These are phyloP conservation scores for Boletus nobilissimus DNA, from an alignment of 1,284 basidiomycete genomes.

Conservation along the genomic window DNA sequence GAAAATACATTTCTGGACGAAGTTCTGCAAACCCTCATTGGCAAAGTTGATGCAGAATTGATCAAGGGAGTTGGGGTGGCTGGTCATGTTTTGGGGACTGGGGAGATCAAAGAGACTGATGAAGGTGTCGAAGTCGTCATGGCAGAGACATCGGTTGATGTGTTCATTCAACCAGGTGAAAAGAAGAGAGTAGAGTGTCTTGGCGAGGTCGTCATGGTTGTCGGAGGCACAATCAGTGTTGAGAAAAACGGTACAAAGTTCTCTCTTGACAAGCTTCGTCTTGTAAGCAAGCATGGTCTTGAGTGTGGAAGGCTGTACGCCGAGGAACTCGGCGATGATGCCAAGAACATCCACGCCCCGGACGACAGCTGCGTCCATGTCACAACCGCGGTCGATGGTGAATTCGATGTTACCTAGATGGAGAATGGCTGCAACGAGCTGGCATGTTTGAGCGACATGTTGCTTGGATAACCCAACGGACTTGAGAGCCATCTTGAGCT, in stretches of 20 bases:
- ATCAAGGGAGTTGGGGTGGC: no score
- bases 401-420: conserved; percentile 98
- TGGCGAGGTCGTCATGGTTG: no score
- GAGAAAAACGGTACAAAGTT: conserved; percentile 95
- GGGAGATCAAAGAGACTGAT: conserved; percentile 95
- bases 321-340: conserved; percentile 91
- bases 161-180: conserved; percentile 95
- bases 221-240: conserved; percentile 93
- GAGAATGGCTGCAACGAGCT: conserved; percentile 93
- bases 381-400: conserved; percentile 80
- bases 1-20: no score
- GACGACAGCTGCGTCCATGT: conserved; percentile 90
- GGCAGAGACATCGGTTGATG: conserved; percentile 90
- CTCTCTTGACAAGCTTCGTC: conserved; percentile 92
- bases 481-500: conserved; percentile 94
- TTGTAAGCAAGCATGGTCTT: conserved; percentile 92
- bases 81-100: conserved; percentile 77
- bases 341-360: conserved; percentile 83
- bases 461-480: conserved; percentile 92
- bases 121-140: conserved; percentile 90
- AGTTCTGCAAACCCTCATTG: no score
- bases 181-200: no score
- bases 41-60: no score
- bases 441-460: conserved; percentile 93
- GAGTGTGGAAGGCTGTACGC: conserved; percentile 78